Percentiles rank a stretch among this genome's conserved stretches.
These are phyloP conservation scores for Sphaerostilbella broomeana DNA, from an alignment of 2,329 filamentous ascomycete genomes.

Conservation along the genomic window DNA sequence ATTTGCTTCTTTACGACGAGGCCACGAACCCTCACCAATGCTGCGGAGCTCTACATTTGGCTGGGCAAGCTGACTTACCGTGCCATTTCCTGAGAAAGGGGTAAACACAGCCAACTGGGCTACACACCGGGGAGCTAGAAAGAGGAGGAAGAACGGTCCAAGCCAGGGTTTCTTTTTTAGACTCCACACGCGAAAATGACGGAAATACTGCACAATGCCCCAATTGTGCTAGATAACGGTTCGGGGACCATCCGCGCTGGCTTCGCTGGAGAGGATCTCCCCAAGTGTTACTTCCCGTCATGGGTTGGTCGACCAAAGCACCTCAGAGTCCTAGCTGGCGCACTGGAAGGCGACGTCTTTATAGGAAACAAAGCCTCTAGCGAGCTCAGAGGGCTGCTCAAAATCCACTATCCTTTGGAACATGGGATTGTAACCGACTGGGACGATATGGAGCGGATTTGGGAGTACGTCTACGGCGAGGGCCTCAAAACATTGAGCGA, in stretches of 20 bases:
- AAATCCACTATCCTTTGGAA: constrained; percentile 92
- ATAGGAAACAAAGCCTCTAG: constrained; percentile 85
- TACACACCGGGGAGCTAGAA: neutral
- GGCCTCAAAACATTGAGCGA: constrained; percentile 95
- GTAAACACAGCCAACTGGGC: neutral
- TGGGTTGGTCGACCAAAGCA: constrained; percentile 97
- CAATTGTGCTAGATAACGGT: constrained; percentile 98
- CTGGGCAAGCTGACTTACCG: constrained; percentile 5
- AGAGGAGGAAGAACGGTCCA: constrained; percentile 5
- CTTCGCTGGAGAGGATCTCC: constrained; percentile 91
- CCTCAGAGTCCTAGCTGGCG: constrained; percentile 87
- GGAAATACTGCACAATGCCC: constrained; percentile 81
- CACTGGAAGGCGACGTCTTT: constrained; percentile 92
- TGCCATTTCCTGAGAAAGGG: constrained; percentile 2
- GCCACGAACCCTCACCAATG: constrained; percentile 9
- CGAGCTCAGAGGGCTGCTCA: constrained; percentile 84
- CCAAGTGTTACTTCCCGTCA: constrained; percentile 95
- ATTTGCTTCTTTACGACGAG: neutral
- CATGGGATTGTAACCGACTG: constrained; percentile 98
- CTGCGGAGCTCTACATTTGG: constrained; percentile 10
- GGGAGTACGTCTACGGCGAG: constrained; percentile 95
- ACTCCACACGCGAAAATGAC: constrained; percentile 36
- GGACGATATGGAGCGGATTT: constrained; percentile 99
- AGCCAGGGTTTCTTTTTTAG: neutral
- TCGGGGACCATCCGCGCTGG: constrained; percentile 95